Evolutionary conservation across 2,329 filamentous ascomycete species (phyloP).

Genomic region (Aspergillus transmontanensis): DNA sequence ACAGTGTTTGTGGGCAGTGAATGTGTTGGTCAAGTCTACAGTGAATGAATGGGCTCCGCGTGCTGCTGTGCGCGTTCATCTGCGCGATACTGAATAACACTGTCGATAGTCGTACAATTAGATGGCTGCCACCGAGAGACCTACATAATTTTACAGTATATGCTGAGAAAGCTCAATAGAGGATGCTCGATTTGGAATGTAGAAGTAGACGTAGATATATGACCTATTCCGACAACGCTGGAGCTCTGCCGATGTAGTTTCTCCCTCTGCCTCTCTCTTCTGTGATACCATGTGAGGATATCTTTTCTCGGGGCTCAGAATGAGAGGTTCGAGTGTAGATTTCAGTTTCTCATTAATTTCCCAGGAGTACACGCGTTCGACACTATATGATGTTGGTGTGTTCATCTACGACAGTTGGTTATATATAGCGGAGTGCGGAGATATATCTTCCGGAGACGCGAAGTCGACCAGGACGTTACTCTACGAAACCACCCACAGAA

Average conservation of each 20-base stretch:
- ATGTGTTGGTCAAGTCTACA: not conserved
- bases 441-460: not conserved
- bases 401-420: no score
- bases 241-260: not conserved
- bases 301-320: not conserved
- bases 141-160: not conserved
- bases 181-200: not conserved
- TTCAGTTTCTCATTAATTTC: not conserved
- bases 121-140: not conserved
- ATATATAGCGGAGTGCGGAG: not conserved
- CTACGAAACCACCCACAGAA: no score
- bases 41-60: not conserved
- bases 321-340: not conserved
- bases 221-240: not conserved
- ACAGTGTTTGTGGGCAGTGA: not conserved
- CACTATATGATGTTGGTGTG: not conserved
- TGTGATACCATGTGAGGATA: not conserved
- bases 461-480: no score
- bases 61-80: not conserved
- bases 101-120: not conserved
- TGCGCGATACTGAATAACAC: not conserved
- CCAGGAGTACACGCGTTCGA: rapidly evolving
- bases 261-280: not conserved
- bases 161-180: no score
- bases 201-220: not conserved